A percentile compares a stretch with the other conserved stretches of the same genome.
phyloP scores from a whole-genome alignment of 75 land plant species.

The Selaginella moellendorffii region DNA sequence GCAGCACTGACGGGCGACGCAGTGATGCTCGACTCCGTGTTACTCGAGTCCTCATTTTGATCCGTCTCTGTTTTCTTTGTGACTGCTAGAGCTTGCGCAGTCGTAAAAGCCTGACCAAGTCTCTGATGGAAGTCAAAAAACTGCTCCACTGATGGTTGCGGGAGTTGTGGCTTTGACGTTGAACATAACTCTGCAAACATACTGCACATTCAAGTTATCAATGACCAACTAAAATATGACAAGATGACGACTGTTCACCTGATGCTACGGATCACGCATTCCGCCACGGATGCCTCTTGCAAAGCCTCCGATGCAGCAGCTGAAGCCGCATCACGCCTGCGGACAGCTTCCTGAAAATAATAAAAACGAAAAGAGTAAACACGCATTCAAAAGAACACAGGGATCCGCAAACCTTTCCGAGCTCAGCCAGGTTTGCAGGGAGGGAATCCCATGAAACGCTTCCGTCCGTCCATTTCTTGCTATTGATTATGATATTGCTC shows the following conservation, averaged over 20 bases:
- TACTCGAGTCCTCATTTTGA: background rate
- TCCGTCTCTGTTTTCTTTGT: conserved; percentile 9
- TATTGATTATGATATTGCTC: background rate
- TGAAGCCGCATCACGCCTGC: conserved; percentile 51
- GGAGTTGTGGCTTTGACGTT: background rate
- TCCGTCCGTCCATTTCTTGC: background rate
- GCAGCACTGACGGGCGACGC: background rate
- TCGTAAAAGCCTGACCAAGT: background rate
- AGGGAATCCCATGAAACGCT: conserved; percentile 1
- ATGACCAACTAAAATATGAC: background rate
- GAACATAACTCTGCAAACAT: background rate
- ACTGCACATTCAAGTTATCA: background rate
- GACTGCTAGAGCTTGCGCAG: background rate
- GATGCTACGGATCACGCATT: conserved; percentile 56
- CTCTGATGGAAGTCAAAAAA: background rate
- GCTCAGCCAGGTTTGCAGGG: background rate
- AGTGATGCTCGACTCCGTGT: too few species aligned
- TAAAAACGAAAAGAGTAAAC: conserved; percentile 6
- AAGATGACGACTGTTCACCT: conserved; percentile 30
- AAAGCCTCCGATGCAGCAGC: conserved; percentile 59
- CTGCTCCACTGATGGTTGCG: background rate
- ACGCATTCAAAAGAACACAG: background rate
- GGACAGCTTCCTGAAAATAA: conserved; percentile 42
- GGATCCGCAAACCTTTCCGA: conserved; percentile 2
- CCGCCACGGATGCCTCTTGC: conserved; percentile 81